These are phyloP conservation scores for Fusarium oligoseptatum DNA, from an alignment of 2,329 filamentous ascomycete genomes.

Conservation along the genomic window DNA sequence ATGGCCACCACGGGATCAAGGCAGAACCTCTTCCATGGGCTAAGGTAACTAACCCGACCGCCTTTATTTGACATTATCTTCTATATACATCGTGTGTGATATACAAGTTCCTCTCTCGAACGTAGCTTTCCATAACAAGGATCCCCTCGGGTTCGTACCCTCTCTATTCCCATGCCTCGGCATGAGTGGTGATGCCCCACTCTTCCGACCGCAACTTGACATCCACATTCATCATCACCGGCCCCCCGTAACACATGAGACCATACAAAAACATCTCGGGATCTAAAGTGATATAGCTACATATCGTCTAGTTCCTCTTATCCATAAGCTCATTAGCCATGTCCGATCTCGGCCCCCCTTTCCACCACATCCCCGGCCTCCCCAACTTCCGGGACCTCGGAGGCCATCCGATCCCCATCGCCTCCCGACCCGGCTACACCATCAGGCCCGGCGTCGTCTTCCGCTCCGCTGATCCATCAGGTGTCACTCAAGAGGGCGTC, in stretches of 20 bases:
- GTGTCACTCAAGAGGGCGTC: constrained; percentile 67
- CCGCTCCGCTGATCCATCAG: constrained; percentile 76
- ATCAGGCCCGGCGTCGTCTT: constrained; percentile 71
- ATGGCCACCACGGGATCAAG: neutral
- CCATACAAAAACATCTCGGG: neutral
- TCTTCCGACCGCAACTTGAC: constrained; percentile 18
- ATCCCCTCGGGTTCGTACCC: neutral
- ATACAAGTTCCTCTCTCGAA: neutral
- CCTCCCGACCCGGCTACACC: constrained; percentile 65
- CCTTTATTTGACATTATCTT: neutral
- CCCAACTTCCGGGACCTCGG: constrained; percentile 78
- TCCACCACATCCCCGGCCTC: constrained; percentile 67
- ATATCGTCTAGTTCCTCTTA: neutral
- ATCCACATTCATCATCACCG: neutral
- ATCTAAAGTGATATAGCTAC: neutral
- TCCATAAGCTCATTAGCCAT: constrained; percentile 22
- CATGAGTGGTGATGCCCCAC: constrained; percentile 30
- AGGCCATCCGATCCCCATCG: constrained; percentile 64
- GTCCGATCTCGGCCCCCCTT: constrained; percentile 57
- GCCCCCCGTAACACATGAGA: neutral
- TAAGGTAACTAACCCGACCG: neutral
- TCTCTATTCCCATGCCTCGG: constrained; percentile 18
- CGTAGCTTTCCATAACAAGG: neutral
- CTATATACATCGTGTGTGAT: neutral
- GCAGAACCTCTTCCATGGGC: neutral